These are phyloP conservation scores for Saccharomyces mikatae DNA, from an alignment of 805 yeast species.

Conservation along the genomic window DNA sequence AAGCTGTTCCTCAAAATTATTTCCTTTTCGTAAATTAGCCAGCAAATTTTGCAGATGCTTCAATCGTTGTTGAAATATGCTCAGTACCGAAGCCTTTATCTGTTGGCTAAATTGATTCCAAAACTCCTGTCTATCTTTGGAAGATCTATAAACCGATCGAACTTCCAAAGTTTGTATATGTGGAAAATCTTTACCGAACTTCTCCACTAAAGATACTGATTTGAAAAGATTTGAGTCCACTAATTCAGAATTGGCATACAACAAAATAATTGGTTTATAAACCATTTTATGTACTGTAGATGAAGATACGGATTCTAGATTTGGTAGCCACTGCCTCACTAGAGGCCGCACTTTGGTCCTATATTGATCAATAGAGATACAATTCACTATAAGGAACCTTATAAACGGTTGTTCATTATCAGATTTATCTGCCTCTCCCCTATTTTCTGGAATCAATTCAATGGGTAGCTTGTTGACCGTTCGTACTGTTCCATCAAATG, in stretches of 20 bases:
- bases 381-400: conserved; percentile 59
- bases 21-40: background rate
- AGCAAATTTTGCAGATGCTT: conserved; percentile 8
- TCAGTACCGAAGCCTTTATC: conserved; percentile 17
- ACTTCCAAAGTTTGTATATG: conserved; percentile 22
- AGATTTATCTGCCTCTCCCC: background rate
- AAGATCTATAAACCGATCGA: conserved; percentile 29
- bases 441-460: conserved; percentile 15
- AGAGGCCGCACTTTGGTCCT: conserved; percentile 74
- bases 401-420: conserved; percentile 39
- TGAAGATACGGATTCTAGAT: background rate
- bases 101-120: conserved; percentile 23
- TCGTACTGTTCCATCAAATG: conserved; percentile 18
- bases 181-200: conserved; percentile 29
- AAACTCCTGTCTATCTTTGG: conserved; percentile 23
- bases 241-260: conserved; percentile 27
- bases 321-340: conserved; percentile 67
- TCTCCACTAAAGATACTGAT: conserved; percentile 26
- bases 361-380: conserved; percentile 64
- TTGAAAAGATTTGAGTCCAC: conserved; percentile 28
- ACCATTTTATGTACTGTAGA: background rate
- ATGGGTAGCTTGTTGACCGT: conserved; percentile 21
- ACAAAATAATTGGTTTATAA: conserved; percentile 18
- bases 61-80: conserved; percentile 23
- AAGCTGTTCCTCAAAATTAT: conserved; percentile 7